These are phyloP conservation scores for Fusarium praegraminearum DNA, from an alignment of 2,329 filamentous ascomycete species.

Conservation along the genomic window DNA sequence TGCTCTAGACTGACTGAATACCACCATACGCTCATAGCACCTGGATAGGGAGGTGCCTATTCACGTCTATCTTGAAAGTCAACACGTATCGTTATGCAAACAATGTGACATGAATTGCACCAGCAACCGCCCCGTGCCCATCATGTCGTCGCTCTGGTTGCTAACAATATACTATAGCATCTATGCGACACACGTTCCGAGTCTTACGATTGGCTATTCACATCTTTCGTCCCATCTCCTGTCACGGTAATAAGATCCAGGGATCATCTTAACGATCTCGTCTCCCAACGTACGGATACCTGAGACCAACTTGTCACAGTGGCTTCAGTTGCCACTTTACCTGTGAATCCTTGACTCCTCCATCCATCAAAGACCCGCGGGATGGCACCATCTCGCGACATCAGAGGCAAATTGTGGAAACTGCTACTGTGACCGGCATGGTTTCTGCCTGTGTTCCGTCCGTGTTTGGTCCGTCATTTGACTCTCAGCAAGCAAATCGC, in stretches of 20 bases:
- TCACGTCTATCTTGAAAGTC: background rate
- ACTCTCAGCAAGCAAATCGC: constrained; percentile 41
- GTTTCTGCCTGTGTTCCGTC: constrained; percentile 2
- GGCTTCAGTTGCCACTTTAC: constrained; percentile 8
- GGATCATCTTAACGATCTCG: constrained; percentile 13
- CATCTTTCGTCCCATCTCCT: constrained; percentile 31
- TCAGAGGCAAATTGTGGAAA: constrained; percentile 40
- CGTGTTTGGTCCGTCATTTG: constrained; percentile 28
- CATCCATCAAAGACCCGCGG: constrained; percentile 18
- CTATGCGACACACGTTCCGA: background rate
- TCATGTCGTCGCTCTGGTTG: constrained; percentile 4
- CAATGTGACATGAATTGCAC: constrained; percentile 26
- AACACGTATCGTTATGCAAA: constrained; percentile 24
- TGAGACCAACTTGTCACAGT: constrained; percentile 23
- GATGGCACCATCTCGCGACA: constrained; percentile 44
- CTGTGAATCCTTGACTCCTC: constrained; percentile 11
- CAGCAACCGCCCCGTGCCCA: constrained; percentile 26
- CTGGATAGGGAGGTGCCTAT: background rate
- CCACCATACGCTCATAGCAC: background rate
- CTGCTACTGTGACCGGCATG: constrained; percentile 36
- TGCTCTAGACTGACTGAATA: background rate
- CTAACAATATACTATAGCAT: constrained; percentile 6
- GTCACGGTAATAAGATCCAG: constrained; percentile 10
- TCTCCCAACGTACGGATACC: constrained; percentile 3
- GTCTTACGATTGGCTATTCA: constrained; percentile 1